Evolutionary conservation across 192 early-diverging fungal species (phyloP).

Genomic region (Umbelopsis sp.): DNA sequence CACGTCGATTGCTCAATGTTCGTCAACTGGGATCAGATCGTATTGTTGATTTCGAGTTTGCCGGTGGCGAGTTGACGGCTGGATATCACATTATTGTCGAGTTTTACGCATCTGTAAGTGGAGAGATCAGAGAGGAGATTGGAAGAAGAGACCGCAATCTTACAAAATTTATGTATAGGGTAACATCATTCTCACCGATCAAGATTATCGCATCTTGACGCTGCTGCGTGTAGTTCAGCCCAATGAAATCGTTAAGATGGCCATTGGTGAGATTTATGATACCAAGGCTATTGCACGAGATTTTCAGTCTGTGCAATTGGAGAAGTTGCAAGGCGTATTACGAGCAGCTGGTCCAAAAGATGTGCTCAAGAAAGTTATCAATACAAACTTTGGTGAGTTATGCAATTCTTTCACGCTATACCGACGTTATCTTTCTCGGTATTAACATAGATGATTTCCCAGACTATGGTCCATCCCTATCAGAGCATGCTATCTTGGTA

Average conservation of each 20-base stretch:
- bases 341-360: slow-evolving; percentile 62
- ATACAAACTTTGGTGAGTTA: slow-evolving; percentile 51
- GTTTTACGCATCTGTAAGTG: slow-evolving; percentile 72
- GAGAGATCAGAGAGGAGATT: neutral
- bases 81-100: slow-evolving; percentile 76
- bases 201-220: slow-evolving; percentile 80
- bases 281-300: slow-evolving; percentile 53
- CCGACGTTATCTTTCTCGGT: neutral
- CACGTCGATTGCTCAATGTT: slow-evolving; percentile 74
- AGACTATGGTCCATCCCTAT: slow-evolving; percentile 86
- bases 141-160: neutral
- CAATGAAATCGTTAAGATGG: slow-evolving; percentile 73
- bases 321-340: slow-evolving; percentile 56
- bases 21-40: slow-evolving; percentile 90
- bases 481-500: slow-evolving; percentile 77
- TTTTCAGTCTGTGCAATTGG: slow-evolving; percentile 55
- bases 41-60: slow-evolving; percentile 93
- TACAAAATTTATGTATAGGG: slow-evolving; percentile 56
- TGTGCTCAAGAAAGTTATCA: slow-evolving; percentile 67
- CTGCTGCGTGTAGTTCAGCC: slow-evolving; percentile 87
- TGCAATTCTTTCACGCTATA: neutral
- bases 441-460: neutral
- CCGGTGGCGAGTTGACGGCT: slow-evolving; percentile 51
- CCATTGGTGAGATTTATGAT: slow-evolving; percentile 84
- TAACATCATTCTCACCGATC: slow-evolving; percentile 94